Base-by-base conservation (phyloP, 768 basidiomycete species). In the Rhizopogon salebrosus region DNA sequence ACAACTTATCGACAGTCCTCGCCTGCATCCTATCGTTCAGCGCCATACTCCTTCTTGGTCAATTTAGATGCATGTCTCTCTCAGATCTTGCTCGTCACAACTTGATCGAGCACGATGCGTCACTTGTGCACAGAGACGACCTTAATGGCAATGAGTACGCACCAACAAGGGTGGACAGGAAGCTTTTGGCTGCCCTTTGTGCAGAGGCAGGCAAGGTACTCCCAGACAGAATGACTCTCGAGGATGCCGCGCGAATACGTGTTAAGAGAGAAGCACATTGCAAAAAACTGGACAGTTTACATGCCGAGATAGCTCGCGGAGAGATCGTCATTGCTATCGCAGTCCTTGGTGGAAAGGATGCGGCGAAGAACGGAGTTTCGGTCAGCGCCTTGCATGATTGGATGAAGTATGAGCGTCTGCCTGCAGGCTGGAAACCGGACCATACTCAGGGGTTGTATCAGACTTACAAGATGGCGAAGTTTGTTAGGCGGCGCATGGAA, bases 261-360 rank as follows among this genome's bases (percentile, higher is more conserved):
- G 63, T 82, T 2, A 71, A 80, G 48, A 68, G 84, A 22, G 83
- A 86, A 57, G 70, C 66, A 14, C 61, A 70, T 27, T 78, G 66
- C 7, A 62, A 64, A 3, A 68, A 70, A 0, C 60, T 85, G 24
- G 75, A 77, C 46, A 48, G 60, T 4, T 36, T 81, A 4, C 81
- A 82, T 54, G 74, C 76, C 2, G 82, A 84, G 66, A 77, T 86
- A 50, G 85, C 84, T 2, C 75, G 83, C 3, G 85, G 83, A 14
- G 85, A 87, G 66, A 82, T 86, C 74, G 81, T 78, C 0, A 78
- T 86, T 48, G 79, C 84, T 7, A 68, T 85, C 13, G 82, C 80
- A 1, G 71, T 86, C 6, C 37, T 68, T 2, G 67, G 69, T 11
- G 68, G 67, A 5, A 68, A 63, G n/a, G 68, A 68, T 8, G 68